Percentiles rank a stretch among this genome's conserved stretches.
Evolutionary conservation across 208 protist genomes (phyloP).

Genomic region (Trypanosoma avium): DNA sequence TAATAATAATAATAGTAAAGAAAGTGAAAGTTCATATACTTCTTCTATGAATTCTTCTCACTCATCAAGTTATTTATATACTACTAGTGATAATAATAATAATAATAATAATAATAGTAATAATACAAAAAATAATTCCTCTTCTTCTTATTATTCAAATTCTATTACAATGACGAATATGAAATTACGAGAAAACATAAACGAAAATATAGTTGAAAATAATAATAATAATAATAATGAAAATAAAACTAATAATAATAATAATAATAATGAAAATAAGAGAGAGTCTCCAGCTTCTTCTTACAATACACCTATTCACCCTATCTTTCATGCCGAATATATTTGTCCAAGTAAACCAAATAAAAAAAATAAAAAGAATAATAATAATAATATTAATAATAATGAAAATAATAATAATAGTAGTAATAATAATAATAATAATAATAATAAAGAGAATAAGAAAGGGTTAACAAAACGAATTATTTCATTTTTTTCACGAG

Average conservation of each 20-base stretch:
- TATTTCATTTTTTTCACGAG: neutral
- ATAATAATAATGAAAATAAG: too few relatives aligned
- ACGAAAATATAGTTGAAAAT: neutral
- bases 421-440: neutral
- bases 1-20: too few relatives aligned
- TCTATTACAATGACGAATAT: too few relatives aligned
- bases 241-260: too few relatives aligned
- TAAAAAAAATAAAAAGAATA: neutral
- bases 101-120: neutral
- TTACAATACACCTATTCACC: neutral
- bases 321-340: conserved; percentile 25
- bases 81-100: neutral
- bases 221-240: too few relatives aligned
- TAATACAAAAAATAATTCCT: too few relatives aligned
- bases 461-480: too few relatives aligned
- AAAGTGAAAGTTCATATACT: neutral
- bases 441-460: too few relatives aligned
- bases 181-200: neutral
- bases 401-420: neutral
- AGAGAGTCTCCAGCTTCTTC: neutral
- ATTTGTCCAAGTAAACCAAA: neutral
- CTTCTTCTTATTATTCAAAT: too few relatives aligned
- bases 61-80: neutral
- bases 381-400: neutral
- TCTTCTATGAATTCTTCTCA: neutral